Conservation (phyloP, 345 rosid species). For the Eucalyptus fibrosa region DNA sequence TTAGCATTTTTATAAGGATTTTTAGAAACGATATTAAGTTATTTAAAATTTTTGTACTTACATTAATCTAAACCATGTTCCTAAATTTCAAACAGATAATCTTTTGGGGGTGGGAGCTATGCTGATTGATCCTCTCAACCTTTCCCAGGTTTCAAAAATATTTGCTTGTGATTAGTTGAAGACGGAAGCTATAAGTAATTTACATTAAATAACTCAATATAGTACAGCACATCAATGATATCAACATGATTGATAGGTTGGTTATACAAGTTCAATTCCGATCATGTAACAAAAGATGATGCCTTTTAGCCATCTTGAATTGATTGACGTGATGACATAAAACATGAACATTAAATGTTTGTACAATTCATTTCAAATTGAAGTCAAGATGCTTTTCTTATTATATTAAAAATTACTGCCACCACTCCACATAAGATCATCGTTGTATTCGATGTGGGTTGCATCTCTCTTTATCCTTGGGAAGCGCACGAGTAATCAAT, state of each 20-base stretch:
- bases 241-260: fast-evolving
- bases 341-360: no score
- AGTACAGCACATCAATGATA: not conserved
- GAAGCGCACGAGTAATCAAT: not conserved
- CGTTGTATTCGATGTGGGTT: fast-evolving
- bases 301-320: not conserved
- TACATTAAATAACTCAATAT: not conserved
- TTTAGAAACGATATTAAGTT: not conserved
- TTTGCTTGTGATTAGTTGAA: not conserved
- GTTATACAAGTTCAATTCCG: not conserved
- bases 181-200: not conserved
- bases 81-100: not conserved
- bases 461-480: not conserved
- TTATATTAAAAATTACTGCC: no score
- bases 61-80: not conserved
- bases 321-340: not conserved
- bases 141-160: not conserved
- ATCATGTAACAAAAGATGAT: not conserved
- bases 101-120: not conserved
- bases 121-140: not conserved
- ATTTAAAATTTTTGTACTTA: not conserved
- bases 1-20: not conserved
- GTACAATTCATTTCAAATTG: not conserved
- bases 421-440: not conserved
- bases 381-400: not conserved